Evolutionary conservation across 805 yeast genomes (phyloP).

Genomic region (Sugiyamaella smithiae): DNA sequence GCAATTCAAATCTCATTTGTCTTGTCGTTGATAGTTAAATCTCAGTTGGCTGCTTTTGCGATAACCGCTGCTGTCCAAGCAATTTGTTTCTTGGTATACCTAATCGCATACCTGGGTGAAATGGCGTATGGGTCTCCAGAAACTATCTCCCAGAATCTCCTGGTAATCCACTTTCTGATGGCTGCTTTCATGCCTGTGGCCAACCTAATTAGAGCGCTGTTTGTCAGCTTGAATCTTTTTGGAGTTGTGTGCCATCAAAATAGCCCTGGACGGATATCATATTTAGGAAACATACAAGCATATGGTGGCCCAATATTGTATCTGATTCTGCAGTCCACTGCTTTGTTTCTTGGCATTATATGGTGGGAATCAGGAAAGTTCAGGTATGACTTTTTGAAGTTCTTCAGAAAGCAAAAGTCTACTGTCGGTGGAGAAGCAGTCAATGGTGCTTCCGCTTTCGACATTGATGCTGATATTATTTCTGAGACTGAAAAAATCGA

Average conservation of each 20-base stretch:
- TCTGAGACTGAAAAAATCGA: slow-evolving; percentile 29
- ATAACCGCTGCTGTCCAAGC: slow-evolving; percentile 35
- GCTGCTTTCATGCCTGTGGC: slow-evolving; percentile 32
- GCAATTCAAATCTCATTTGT: slow-evolving; percentile 30
- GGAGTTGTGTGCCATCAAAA: slow-evolving; percentile 31
- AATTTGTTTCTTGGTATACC: slow-evolving; percentile 31
- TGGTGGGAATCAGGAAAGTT: slow-evolving; percentile 38
- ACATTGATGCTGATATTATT: slow-evolving; percentile 24
- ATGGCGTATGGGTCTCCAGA: slow-evolving; percentile 32
- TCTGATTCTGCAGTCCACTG: slow-evolving; percentile 28
- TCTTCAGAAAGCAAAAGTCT: slow-evolving; percentile 4
- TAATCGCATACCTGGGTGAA: slow-evolving; percentile 32
- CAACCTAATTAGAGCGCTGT: slow-evolving; percentile 30
- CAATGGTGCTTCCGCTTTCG: not conserved
- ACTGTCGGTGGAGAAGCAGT: slow-evolving; percentile 6
- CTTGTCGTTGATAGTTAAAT: slow-evolving; percentile 32
- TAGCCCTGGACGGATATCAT: slow-evolving; percentile 23
- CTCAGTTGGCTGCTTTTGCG: slow-evolving; percentile 40
- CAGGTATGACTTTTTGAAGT: slow-evolving; percentile 16
- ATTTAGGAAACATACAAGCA: slow-evolving; percentile 32
- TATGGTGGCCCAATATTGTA: slow-evolving; percentile 37
- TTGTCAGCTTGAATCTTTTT: slow-evolving; percentile 34
- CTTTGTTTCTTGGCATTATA: slow-evolving; percentile 26
- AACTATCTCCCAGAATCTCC: slow-evolving; percentile 25
- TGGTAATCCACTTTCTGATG: slow-evolving; percentile 31